Percentiles rank a stretch among this genome's conserved stretches.
phyloP scores from a whole-genome alignment of 2,329 filamentous ascomycete species.

The Bipolaris oryzae region DNA sequence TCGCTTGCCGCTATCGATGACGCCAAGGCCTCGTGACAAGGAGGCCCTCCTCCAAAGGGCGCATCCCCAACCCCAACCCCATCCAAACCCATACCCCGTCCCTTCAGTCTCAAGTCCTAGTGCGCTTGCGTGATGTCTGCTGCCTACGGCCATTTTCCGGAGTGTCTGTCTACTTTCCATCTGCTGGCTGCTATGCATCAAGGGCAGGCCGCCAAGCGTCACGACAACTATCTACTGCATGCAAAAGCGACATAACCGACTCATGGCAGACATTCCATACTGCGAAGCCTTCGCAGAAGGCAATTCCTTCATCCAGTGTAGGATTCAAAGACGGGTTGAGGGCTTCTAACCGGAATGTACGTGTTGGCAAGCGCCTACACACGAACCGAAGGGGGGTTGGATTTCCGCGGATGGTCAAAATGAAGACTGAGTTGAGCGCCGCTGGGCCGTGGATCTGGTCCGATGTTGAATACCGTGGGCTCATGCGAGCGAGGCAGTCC shows the following conservation, averaged over 20 bases:
- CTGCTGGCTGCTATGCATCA: constrained; percentile 1
- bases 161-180: background rate
- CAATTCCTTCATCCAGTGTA: background rate
- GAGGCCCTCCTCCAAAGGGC: constrained; percentile 4
- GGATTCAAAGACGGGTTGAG: background rate
- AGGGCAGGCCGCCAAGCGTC: constrained; percentile 17
- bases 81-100: background rate
- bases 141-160: constrained; percentile 10
- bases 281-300: background rate
- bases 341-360: background rate
- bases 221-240: constrained; percentile 36
- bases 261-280: background rate
- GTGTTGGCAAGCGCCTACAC: background rate
- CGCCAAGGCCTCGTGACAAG: constrained; percentile 38
- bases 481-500: constrained; percentile 1
- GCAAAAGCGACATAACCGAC: constrained; percentile 18
- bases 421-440: constrained; percentile 1
- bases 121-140: background rate
- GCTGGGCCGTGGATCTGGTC: background rate
- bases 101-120: constrained; percentile 2
- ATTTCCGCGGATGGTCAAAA: background rate
- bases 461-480: background rate
- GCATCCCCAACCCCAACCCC: background rate
- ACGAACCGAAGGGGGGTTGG: background rate
- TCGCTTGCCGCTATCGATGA: constrained; percentile 31